phyloP scores from a whole-genome alignment of 2,329 filamentous ascomycete genomes.

The Arthrobotrys conoides region DNA sequence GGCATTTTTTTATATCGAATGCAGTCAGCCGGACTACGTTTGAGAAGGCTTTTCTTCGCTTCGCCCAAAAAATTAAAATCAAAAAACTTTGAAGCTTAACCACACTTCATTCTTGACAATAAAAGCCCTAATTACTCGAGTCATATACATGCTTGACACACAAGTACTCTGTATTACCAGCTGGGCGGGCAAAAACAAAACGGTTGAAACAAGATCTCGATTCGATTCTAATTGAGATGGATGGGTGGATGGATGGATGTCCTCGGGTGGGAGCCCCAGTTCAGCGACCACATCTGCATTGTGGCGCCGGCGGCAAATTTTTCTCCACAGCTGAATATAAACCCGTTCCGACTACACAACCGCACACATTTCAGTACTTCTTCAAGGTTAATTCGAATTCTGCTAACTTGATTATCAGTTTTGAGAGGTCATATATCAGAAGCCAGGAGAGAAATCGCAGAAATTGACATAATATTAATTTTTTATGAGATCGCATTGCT shows the following conservation, averaged over 20 bases:
- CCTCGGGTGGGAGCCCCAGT: constrained; percentile 19
- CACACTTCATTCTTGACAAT: constrained; percentile 1
- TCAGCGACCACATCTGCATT: constrained; percentile 30
- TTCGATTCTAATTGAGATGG: constrained; percentile 22
- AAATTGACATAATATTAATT: not conserved
- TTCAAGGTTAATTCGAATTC: not conserved
- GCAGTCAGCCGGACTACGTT: constrained; percentile 33
- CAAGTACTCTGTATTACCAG: not conserved
- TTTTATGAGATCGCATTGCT: constrained; percentile 18
- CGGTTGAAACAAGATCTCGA: constrained; percentile 14
- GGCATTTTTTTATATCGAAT: constrained; percentile 55
- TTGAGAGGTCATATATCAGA: not conserved
- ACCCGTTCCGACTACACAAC: constrained; percentile 5
- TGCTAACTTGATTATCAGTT: not conserved
- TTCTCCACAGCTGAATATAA: constrained; percentile 37
- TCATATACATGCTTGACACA: not conserved
- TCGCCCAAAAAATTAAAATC: constrained; percentile 1
- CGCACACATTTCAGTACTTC: not conserved
- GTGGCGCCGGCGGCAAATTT: constrained; percentile 40
- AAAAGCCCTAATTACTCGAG: not conserved
- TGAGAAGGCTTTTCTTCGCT: constrained; percentile 17
- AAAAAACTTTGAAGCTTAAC: constrained; percentile 16
- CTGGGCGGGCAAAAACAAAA: not conserved
- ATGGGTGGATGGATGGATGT: constrained; percentile 30
- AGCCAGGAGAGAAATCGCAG: not conserved